A percentile compares a stretch with the other conserved stretches of the same genome.
Evolutionary conservation across 257 asterid genomes (phyloP).

Genomic region (Scutellaria barbata): DNA sequence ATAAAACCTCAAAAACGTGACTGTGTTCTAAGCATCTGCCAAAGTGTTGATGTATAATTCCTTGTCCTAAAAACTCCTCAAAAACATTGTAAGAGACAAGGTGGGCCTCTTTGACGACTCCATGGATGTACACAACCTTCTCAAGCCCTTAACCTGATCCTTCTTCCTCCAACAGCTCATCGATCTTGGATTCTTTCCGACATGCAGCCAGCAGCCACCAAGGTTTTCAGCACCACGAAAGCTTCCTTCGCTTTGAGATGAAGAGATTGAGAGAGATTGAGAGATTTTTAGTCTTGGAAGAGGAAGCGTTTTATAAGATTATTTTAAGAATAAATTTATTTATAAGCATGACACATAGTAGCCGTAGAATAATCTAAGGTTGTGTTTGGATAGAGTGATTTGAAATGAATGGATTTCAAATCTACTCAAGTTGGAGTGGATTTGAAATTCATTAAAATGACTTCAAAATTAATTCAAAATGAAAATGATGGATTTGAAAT

Average conservation of each 20-base stretch:
- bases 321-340: no score
- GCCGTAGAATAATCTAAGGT: no score
- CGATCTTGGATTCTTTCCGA: slow-evolving; percentile 78
- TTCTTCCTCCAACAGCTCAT: slow-evolving; percentile 64
- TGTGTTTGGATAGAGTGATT: no score
- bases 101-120: slow-evolving; percentile 84
- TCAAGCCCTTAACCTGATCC: slow-evolving; percentile 66
- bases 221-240: slow-evolving; percentile 80
- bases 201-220: slow-evolving; percentile 73
- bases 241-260: slow-evolving; percentile 81
- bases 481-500: no score
- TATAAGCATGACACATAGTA: no score
- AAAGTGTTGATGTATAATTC: slow-evolving; percentile 82
- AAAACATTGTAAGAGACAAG: slow-evolving; percentile 83
- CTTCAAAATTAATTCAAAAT: no score
- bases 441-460: no score
- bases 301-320: no score
- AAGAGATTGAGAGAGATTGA: no score
- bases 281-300: no score
- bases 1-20: slow-evolving; percentile 71
- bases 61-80: slow-evolving; percentile 87
- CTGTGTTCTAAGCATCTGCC: slow-evolving; percentile 82
- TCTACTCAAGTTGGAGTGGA: no score
- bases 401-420: no score
- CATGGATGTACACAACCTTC: slow-evolving; percentile 78